A percentile compares a stretch with the other conserved stretches of the same genome.
phyloP scores from a whole-genome alignment of 192 early-diverging fungal species.

The Coemansia sp. region DNA sequence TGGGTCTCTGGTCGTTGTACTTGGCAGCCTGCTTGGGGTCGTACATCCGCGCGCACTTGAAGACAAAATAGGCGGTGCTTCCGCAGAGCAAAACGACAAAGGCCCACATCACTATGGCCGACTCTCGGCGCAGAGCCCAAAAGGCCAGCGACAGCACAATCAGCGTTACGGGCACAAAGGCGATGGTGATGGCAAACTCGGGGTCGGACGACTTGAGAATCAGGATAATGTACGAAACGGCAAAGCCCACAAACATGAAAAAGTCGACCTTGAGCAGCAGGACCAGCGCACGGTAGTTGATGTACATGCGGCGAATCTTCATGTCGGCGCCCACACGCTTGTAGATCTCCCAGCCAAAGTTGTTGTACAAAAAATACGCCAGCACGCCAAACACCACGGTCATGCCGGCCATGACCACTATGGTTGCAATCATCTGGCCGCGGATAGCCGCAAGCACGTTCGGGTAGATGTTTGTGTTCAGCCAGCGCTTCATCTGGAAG shows the following conservation, averaged over 20 bases:
- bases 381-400: constrained; percentile 32
- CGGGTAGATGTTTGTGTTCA: constrained; percentile 11
- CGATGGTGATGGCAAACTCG: constrained; percentile 49
- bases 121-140: constrained; percentile 46
- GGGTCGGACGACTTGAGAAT: constrained; percentile 50
- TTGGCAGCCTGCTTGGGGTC: constrained; percentile 48
- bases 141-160: constrained; percentile 46
- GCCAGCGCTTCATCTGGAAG: constrained; percentile 40
- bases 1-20: constrained; percentile 34
- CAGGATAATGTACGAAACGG: constrained; percentile 59
- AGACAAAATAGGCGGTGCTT: constrained; percentile 49
- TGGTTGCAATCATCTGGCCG: constrained; percentile 29
- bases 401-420: constrained; percentile 29
- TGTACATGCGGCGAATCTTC: constrained; percentile 54
- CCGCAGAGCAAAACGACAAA: constrained; percentile 42
- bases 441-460: constrained; percentile 19
- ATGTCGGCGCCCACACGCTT: constrained; percentile 55
- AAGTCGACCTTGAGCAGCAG: constrained; percentile 52
- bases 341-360: constrained; percentile 55
- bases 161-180: constrained; percentile 43
- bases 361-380: constrained; percentile 51
- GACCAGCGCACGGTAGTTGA: constrained; percentile 48
- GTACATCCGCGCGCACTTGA: constrained; percentile 49
- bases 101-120: constrained; percentile 31
- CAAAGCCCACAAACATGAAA: constrained; percentile 50